phyloP scores from a whole-genome alignment of 495 filamentous ascomycete genomes.

The Aspergillus heteromorphus region DNA sequence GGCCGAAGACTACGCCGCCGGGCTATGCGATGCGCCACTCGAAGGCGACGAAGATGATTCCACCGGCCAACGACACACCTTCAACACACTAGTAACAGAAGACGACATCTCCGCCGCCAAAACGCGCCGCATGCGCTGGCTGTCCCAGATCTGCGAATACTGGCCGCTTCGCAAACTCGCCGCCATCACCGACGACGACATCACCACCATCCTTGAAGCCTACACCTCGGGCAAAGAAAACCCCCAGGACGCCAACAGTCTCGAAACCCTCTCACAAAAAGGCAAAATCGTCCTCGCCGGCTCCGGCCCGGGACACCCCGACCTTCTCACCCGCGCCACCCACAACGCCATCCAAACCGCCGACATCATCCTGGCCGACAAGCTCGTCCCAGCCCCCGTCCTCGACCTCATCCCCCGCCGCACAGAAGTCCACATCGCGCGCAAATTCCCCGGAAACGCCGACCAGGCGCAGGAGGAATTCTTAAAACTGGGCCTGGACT shows the following conservation, averaged over 20 bases:
- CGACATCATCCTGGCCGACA: slow-evolving; percentile 89
- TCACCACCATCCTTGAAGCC: slow-evolving; percentile 62
- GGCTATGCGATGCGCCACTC: slow-evolving; percentile 32
- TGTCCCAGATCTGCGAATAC: slow-evolving; percentile 96
- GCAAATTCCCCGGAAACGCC: slow-evolving; percentile 96
- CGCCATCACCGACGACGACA: slow-evolving; percentile 70
- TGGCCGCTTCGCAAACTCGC: slow-evolving; percentile 87
- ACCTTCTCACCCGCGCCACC: slow-evolving; percentile 83
- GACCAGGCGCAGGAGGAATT: slow-evolving; percentile 91
- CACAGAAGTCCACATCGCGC: slow-evolving; percentile 84
- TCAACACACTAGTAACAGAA: slow-evolving; percentile 76
- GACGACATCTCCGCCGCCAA: slow-evolving; percentile 68
- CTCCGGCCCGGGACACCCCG: slow-evolving; percentile 88
- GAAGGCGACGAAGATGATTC: slow-evolving; percentile 76
- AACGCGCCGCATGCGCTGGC: slow-evolving; percentile 82
- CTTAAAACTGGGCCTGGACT: slow-evolving; percentile 69
- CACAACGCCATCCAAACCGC: slow-evolving; percentile 78
- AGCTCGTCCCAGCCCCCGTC: slow-evolving; percentile 85
- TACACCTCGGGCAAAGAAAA: slow-evolving; percentile 46
- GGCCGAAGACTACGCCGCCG: slow-evolving; percentile 66
- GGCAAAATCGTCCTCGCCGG: slow-evolving; percentile 85
- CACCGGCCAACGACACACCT: slow-evolving; percentile 73
- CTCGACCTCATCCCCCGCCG: slow-evolving; percentile 85
- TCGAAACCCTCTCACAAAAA: slow-evolving; percentile 19
- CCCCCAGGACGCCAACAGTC: slow-evolving; percentile 12